Percentiles rank a stretch among this genome's conserved stretches.
Evolutionary conservation across 2,329 filamentous ascomycete species (phyloP).

Genomic region (Penicillium sp.): DNA sequence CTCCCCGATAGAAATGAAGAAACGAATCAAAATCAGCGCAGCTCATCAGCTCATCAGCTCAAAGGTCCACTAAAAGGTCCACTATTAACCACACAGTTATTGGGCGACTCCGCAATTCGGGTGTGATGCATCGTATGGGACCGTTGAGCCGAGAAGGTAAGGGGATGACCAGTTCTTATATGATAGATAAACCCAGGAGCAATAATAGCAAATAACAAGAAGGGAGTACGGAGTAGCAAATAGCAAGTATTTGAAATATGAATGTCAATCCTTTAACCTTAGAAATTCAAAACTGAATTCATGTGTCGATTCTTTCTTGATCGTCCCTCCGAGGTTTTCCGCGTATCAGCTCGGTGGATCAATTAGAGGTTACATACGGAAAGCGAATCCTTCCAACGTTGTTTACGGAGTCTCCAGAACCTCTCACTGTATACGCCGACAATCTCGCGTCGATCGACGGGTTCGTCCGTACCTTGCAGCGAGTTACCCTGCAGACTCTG

Average conservation of each 20-base stretch:
- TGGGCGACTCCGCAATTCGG: slow-evolving; percentile 4
- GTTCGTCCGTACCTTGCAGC: slow-evolving; percentile 24
- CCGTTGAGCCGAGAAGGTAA: slow-evolving; percentile 4
- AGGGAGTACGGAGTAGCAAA: background rate
- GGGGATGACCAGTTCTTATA: background rate
- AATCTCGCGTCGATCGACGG: slow-evolving; percentile 18
- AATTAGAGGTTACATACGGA: background rate
- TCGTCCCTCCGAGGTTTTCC: background rate
- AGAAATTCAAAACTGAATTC: background rate
- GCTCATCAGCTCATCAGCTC: too few species aligned
- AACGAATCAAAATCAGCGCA: background rate
- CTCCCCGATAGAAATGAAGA: background rate
- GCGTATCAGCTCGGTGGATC: slow-evolving; percentile 2
- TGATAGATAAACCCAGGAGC: slow-evolving; percentile 1
- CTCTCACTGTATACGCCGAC: slow-evolving; percentile 1
- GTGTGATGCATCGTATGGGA: slow-evolving; percentile 4
- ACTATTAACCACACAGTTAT: background rate
- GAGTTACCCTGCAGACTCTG: slow-evolving; percentile 18
- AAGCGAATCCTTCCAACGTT: background rate
- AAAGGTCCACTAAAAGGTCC: too few species aligned
- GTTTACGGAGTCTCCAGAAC: background rate
- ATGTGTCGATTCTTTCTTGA: background rate
- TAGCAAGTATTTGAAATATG: background rate
- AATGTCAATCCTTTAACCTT: background rate
- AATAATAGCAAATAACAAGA: background rate